Conservation (phyloP, 2,329 filamentous ascomycete genomes). For the Aspergillus japonicus region DNA sequence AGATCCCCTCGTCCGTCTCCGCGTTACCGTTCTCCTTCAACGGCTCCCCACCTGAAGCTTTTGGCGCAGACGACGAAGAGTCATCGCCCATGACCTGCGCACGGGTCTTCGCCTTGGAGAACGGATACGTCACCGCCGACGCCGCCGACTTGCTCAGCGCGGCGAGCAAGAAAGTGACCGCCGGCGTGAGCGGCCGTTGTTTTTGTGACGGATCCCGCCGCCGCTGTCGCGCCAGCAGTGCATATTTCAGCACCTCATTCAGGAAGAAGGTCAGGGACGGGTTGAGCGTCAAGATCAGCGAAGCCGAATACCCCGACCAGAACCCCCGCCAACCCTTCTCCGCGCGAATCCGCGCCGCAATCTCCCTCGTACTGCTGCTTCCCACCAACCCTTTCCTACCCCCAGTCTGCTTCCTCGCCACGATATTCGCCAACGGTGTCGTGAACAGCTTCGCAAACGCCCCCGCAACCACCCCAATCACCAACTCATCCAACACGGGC, state of each 20-base stretch:
- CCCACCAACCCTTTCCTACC: slow-evolving; percentile 37
- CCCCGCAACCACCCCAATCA: slow-evolving; percentile 68
- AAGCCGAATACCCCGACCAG: slow-evolving; percentile 86
- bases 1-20: slow-evolving; percentile 15
- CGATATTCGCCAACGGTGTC: slow-evolving; percentile 77
- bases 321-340: slow-evolving; percentile 74
- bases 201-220: slow-evolving; percentile 39
- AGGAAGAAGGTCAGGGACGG: slow-evolving; percentile 83
- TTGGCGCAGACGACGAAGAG: slow-evolving; percentile 11
- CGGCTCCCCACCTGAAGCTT: slow-evolving; percentile 4
- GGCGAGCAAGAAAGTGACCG: slow-evolving; percentile 64
- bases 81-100: slow-evolving; percentile 57
- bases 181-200: slow-evolving; percentile 50
- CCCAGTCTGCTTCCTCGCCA: slow-evolving; percentile 76
- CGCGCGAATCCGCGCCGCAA: slow-evolving; percentile 61
- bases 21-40: slow-evolving; percentile 25
- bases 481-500: slow-evolving; percentile 68
- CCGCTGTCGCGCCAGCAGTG: slow-evolving; percentile 51
- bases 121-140: slow-evolving; percentile 76
- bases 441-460: slow-evolving; percentile 73
- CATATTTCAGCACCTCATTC: slow-evolving; percentile 67
- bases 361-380: slow-evolving; percentile 48
- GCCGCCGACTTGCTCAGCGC: slow-evolving; percentile 77
- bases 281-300: slow-evolving; percentile 76
- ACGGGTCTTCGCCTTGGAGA: slow-evolving; percentile 79